phyloP scores from a whole-genome alignment of 305 asterid species.

The Rubia tinctorum region DNA sequence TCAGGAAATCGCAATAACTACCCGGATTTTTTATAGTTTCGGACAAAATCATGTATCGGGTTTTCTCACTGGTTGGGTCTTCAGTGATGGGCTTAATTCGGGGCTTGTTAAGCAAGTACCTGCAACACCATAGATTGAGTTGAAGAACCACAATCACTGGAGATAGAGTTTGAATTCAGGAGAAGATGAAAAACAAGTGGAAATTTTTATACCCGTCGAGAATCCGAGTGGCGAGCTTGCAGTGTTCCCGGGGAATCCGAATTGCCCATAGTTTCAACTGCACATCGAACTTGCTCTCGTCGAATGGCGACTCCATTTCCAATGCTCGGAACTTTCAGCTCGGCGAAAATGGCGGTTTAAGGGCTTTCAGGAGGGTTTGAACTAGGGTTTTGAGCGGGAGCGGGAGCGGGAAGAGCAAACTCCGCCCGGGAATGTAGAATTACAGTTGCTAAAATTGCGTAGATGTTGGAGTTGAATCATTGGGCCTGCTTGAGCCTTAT shows the following conservation, averaged over 20 bases:
- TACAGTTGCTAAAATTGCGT: background rate
- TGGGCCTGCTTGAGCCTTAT: background rate
- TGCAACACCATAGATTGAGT: conserved; percentile 17
- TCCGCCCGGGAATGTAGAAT: background rate
- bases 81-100: conserved; percentile 78
- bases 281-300: conserved; percentile 58
- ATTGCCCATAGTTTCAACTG: conserved; percentile 65
- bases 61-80: conserved; percentile 67
- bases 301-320: conserved; percentile 31
- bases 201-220: conserved; percentile 56
- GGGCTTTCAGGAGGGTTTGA: background rate
- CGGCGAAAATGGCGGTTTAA: background rate
- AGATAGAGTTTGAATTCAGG: background rate
- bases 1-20: conserved; percentile 14
- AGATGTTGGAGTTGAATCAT: background rate
- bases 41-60: conserved; percentile 63
- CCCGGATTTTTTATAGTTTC: conserved; percentile 65
- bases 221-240: conserved; percentile 69
- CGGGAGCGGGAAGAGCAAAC: background rate
- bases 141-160: conserved; percentile 1
- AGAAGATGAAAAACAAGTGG: background rate
- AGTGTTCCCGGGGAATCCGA: conserved; percentile 70
- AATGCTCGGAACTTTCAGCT: background rate
- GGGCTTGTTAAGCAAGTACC: conserved; percentile 76
- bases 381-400: background rate